Evolutionary conservation across 768 basidiomycete species (phyloP).

Genomic region (Postia placenta): DNA sequence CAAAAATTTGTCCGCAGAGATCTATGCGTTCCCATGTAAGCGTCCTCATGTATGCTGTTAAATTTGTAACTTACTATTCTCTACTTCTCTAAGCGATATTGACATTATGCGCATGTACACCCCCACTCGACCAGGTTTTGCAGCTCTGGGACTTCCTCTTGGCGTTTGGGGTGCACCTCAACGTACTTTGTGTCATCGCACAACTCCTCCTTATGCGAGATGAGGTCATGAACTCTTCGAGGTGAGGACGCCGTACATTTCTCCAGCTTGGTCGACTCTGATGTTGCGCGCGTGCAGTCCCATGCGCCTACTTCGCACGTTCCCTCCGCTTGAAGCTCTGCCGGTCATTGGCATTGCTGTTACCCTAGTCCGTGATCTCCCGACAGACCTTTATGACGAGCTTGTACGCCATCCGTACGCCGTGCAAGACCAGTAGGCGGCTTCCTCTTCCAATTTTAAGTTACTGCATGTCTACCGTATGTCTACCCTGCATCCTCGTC

Average conservation of each 20-base stretch:
- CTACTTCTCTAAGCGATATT: slow-evolving; percentile 59
- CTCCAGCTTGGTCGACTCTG: not conserved
- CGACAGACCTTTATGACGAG: slow-evolving; percentile 80
- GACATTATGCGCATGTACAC: slow-evolving; percentile 94
- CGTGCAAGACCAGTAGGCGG: slow-evolving; percentile 14
- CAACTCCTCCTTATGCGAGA: slow-evolving; percentile 87
- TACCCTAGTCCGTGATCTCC: slow-evolving; percentile 88
- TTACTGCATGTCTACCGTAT: too few species aligned
- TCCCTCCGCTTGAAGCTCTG: slow-evolving; percentile 85
- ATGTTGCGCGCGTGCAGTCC: slow-evolving; percentile 55
- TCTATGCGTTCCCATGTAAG: slow-evolving; percentile 96
- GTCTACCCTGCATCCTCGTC: not conserved
- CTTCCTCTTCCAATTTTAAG: too few species aligned
- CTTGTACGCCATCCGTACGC: slow-evolving; percentile 86
- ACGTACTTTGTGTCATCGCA: slow-evolving; percentile 95
- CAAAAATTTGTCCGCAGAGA: slow-evolving; percentile 90
- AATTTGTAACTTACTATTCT: not conserved
- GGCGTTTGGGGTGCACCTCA: slow-evolving; percentile 94
- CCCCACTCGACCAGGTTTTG: slow-evolving; percentile 91
- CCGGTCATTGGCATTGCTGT: slow-evolving; percentile 91
- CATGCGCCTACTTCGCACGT: slow-evolving; percentile 89
- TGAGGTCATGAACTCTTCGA: slow-evolving; percentile 81
- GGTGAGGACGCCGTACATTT: too few species aligned
- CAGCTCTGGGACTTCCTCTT: slow-evolving; percentile 96
- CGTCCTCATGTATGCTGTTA: slow-evolving; percentile 8